A percentile compares a stretch with the other conserved stretches of the same genome.
Evolutionary conservation across 2,329 filamentous ascomycete genomes (phyloP).

Genomic region (Colletotrichum ledebouriae): DNA sequence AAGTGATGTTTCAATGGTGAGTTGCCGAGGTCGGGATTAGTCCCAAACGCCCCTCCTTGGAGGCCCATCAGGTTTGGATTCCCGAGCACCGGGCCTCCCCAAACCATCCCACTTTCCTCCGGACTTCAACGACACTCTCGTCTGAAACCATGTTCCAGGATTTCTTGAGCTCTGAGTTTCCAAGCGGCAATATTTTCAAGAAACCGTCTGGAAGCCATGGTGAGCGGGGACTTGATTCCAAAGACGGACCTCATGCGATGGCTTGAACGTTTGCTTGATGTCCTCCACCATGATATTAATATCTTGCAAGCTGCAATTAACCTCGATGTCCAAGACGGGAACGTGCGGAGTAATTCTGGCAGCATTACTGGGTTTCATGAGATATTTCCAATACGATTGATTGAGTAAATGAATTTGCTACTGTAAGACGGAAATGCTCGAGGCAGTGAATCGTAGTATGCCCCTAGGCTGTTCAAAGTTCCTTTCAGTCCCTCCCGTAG

Average conservation of each 20-base stretch:
- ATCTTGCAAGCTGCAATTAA: too few relatives aligned
- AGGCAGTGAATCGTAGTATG: constrained; percentile 17
- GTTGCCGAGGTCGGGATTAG: constrained; percentile 29
- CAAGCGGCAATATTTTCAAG: too few relatives aligned
- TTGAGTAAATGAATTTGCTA: constrained; percentile 38
- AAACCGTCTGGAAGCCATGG: too few relatives aligned
- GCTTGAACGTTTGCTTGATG: too few relatives aligned
- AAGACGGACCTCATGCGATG: too few relatives aligned
- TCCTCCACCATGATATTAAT: too few relatives aligned
- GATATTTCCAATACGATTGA: constrained; percentile 20
- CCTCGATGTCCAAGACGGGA: too few relatives aligned
- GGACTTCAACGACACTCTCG: too few relatives aligned
- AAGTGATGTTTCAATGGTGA: constrained; percentile 15
- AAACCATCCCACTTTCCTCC: neutral
- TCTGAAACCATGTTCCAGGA: too few relatives aligned
- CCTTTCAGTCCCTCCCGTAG: constrained; percentile 22
- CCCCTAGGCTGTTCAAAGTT: constrained; percentile 19
- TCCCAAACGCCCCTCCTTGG: neutral
- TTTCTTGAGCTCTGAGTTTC: too few relatives aligned
- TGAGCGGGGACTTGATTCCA: too few relatives aligned
- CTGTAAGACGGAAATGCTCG: constrained; percentile 26
- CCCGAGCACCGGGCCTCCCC: constrained; percentile 5
- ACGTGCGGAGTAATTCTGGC: too few relatives aligned
- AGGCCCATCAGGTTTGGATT: constrained; percentile 4
- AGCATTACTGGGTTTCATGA: neutral